Evolutionary conservation across 441 rosid genomes (phyloP).

Genomic region (Corymbia citriodora): DNA sequence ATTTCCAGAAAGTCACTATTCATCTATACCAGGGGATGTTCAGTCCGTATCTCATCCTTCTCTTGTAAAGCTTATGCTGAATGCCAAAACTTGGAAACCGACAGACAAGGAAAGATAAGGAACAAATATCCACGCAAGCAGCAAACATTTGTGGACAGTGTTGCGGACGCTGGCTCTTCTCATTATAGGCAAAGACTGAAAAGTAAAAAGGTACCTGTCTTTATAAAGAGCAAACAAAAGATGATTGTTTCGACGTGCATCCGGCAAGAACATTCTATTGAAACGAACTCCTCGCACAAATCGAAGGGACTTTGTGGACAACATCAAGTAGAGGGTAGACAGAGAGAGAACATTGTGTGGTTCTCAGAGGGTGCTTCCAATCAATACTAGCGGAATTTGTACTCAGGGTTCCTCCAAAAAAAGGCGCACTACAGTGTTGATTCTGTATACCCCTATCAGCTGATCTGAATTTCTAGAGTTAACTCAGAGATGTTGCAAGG

Average conservation of each 20-base stretch:
- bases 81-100: background rate
- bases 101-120: slow-evolving; percentile 2
- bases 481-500: background rate
- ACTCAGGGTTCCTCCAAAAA: background rate
- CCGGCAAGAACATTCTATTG: background rate
- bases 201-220: background rate
- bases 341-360: background rate
- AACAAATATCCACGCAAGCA: background rate
- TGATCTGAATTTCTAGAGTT: background rate
- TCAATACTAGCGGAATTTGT: background rate
- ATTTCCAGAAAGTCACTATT: background rate
- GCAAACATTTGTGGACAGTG: background rate
- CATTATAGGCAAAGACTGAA: background rate
- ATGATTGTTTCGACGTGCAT: background rate
- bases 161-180: background rate
- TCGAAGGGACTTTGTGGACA: background rate
- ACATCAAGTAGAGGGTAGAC: background rate
- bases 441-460: background rate
- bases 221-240: background rate
- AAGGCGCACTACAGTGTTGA: background rate
- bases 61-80: background rate
- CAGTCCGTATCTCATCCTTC: background rate
- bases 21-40: background rate
- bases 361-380: background rate
- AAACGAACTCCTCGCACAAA: background rate